Conservation (phyloP, 495 filamentous ascomycete genomes). For the Jackrogersella multiformis region DNA sequence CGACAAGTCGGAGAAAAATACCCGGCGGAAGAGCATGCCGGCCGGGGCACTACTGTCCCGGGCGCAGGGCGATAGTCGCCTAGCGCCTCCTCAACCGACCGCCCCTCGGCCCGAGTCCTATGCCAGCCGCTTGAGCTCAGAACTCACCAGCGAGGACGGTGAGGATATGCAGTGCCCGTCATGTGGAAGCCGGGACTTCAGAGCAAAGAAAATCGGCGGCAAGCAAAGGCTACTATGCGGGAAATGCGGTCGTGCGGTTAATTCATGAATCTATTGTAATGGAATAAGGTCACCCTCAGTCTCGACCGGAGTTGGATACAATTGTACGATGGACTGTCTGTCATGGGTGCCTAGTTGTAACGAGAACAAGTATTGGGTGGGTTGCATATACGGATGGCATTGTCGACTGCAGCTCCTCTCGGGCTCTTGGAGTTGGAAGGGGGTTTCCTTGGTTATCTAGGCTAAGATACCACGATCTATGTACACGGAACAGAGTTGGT, state of each 20-base stretch:
- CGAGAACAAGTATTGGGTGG: neutral
- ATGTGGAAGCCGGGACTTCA: conserved; percentile 50
- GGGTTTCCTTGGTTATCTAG: conserved; percentile 1
- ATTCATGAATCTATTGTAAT: neutral
- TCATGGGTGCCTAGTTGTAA: neutral
- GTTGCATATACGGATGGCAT: conserved; percentile 17
- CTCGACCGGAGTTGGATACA: neutral
- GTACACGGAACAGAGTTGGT: neutral
- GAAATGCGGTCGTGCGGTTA: conserved; percentile 37
- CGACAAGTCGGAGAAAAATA: conserved; percentile 6
- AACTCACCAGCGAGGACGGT: conserved; percentile 47
- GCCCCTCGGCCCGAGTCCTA: conserved; percentile 35
- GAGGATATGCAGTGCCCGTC: conserved; percentile 48
- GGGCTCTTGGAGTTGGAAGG: conserved; percentile 2
- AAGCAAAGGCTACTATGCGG: conserved; percentile 45
- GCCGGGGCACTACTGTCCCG: conserved; percentile 12
- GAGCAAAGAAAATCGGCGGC: conserved; percentile 44
- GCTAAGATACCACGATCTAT: conserved; percentile 16
- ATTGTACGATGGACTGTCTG: neutral
- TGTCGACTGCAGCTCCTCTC: neutral
- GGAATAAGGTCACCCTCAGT: neutral
- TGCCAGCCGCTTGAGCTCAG: conserved; percentile 47
- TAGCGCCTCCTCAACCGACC: conserved; percentile 14
- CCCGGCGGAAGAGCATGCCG: conserved; percentile 38
- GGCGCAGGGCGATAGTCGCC: conserved; percentile 18